Conservation (phyloP, 371 early-diverging fungal species). For the Circinella umbellata region DNA sequence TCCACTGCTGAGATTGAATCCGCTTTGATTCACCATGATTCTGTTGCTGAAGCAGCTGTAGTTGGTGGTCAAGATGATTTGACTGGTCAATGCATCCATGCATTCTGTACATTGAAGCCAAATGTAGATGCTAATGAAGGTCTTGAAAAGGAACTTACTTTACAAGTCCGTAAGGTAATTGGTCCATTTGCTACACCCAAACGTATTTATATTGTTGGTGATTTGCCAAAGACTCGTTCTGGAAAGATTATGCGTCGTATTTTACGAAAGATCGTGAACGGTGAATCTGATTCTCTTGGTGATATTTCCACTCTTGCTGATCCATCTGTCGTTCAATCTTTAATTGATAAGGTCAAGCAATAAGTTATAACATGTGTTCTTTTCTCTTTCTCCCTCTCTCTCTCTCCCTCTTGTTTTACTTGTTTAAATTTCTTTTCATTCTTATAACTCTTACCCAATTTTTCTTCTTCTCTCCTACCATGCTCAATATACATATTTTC, state of each 20-base stretch:
- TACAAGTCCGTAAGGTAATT: slow-evolving; percentile 87
- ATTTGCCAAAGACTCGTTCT: slow-evolving; percentile 98
- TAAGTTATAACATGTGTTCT: background rate
- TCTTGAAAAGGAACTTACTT: slow-evolving; percentile 71
- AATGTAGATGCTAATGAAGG: slow-evolving; percentile 43
- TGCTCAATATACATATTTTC: too few species aligned
- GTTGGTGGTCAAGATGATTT: slow-evolving; percentile 93
- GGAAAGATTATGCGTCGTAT: slow-evolving; percentile 98
- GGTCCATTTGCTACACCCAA: slow-evolving; percentile 96
- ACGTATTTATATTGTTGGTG: slow-evolving; percentile 81
- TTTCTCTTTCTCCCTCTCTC: too few species aligned
- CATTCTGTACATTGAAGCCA: slow-evolving; percentile 77
- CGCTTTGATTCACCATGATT: slow-evolving; percentile 75
- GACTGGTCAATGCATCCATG: slow-evolving; percentile 88
- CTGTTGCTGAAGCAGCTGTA: slow-evolving; percentile 95
- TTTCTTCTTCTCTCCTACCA: too few species aligned
- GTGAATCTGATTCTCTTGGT: slow-evolving; percentile 86
- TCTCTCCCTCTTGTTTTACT: too few species aligned
- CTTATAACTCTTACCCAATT: too few species aligned
- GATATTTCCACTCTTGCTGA: slow-evolving; percentile 91
- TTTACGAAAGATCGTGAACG: slow-evolving; percentile 89
- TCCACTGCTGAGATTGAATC: slow-evolving; percentile 97
- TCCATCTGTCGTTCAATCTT: slow-evolving; percentile 19
- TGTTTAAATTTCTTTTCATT: too few species aligned
- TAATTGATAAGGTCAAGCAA: slow-evolving; percentile 27